These are phyloP conservation scores for Bipolaris oryzae DNA, from an alignment of 2,329 filamentous ascomycete species.

Conservation along the genomic window DNA sequence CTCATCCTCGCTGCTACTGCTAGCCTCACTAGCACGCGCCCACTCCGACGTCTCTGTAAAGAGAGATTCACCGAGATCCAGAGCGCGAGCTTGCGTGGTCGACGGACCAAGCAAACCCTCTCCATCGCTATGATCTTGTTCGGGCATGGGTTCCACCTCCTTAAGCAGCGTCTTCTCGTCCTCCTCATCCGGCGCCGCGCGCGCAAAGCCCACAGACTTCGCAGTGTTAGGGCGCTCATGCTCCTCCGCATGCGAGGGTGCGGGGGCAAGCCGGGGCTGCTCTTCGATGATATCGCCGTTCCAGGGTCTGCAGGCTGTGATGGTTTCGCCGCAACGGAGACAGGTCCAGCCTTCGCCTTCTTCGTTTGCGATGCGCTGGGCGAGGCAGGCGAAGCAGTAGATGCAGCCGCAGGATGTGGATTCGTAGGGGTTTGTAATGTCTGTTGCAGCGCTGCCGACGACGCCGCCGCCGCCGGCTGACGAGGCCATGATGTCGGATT, in stretches of 20 bases:
- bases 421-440: constrained; percentile 96
- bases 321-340: constrained; percentile 80
- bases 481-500: constrained; percentile 69
- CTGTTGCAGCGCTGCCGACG: constrained; percentile 85
- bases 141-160: constrained; percentile 44
- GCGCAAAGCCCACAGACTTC: constrained; percentile 28
- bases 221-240: constrained; percentile 11
- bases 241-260: constrained; percentile 1
- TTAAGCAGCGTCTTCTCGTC: constrained; percentile 24
- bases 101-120: constrained; percentile 13
- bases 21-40: constrained; percentile 40
- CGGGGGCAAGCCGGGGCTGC: not conserved
- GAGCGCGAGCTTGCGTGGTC: constrained; percentile 26
- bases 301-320: constrained; percentile 90
- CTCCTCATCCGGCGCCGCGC: constrained; percentile 10
- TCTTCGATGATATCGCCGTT: constrained; percentile 80
- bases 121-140: constrained; percentile 24
- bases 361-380: constrained; percentile 85
- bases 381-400: constrained; percentile 96
- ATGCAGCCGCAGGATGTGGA: constrained; percentile 86
- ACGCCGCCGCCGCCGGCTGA: constrained; percentile 73
- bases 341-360: constrained; percentile 95
- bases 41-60: constrained; percentile 46
- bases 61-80: constrained; percentile 38
- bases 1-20: constrained; percentile 33